phyloP scores from a whole-genome alignment of 1,139 yeast species.

The Maudiozyma humilis region DNA sequence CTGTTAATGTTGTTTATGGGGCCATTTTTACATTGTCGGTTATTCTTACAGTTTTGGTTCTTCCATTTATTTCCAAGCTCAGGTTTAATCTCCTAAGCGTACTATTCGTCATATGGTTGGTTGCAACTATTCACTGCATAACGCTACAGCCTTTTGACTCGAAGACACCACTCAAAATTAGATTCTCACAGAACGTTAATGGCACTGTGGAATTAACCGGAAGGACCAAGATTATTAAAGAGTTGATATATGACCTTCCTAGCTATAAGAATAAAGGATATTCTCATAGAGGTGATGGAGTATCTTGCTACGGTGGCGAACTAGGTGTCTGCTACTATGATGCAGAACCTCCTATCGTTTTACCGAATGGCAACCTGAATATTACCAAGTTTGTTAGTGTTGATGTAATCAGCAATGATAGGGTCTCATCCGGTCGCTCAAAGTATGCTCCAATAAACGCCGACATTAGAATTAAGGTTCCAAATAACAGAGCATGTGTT shows the following conservation, averaged over 20 bases:
- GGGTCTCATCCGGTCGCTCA: constrained; percentile 33
- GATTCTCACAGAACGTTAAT: constrained; percentile 55
- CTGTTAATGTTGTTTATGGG: constrained; percentile 43
- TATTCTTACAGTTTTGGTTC: constrained; percentile 46
- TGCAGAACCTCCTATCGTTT: constrained; percentile 47
- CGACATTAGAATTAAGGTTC: constrained; percentile 49
- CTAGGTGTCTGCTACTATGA: constrained; percentile 46
- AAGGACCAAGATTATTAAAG: constrained; percentile 27
- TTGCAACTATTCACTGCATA: constrained; percentile 34
- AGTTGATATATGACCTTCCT: constrained; percentile 51
- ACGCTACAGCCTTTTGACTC: constrained; percentile 47
- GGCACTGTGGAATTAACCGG: constrained; percentile 46
- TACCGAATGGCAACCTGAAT: constrained; percentile 25
- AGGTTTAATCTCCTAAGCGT: constrained; percentile 36
- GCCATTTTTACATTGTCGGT: constrained; percentile 35
- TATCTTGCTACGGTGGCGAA: constrained; percentile 42
- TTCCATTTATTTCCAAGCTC: constrained; percentile 47
- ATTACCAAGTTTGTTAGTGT: constrained; percentile 37
- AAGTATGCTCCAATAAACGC: constrained; percentile 65
- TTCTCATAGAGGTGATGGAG: constrained; percentile 15
- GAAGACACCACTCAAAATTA: constrained; percentile 56
- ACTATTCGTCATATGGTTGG: constrained; percentile 32
- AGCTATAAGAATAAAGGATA: constrained; percentile 39
- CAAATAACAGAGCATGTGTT: constrained; percentile 57
- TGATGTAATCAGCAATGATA: constrained; percentile 43